These are phyloP conservation scores for Leccinum fuscescens DNA, from an alignment of 1,284 basidiomycete species.

Conservation along the genomic window DNA sequence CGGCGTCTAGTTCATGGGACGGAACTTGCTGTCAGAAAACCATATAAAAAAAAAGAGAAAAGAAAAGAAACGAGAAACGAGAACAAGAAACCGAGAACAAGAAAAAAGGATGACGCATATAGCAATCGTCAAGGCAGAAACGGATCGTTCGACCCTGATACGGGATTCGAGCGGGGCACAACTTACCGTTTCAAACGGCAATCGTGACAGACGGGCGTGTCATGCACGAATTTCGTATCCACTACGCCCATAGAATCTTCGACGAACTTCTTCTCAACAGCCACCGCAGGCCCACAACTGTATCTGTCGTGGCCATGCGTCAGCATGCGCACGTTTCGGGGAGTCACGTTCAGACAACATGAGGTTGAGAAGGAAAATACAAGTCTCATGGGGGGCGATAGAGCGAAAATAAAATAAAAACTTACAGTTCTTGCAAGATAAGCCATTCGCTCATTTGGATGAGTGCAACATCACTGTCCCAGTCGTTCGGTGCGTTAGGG, in stretches of 20 bases:
- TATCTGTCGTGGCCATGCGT: conserved; percentile 46
- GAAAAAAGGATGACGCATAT: conserved; percentile 10
- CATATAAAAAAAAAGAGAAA: not conserved
- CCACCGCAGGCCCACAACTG: conserved; percentile 53
- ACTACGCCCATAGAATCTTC: conserved; percentile 32
- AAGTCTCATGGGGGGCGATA: conserved; percentile 1
- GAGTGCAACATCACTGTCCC: conserved; percentile 52
- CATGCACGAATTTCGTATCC: conserved; percentile 41
- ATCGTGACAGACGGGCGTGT: conserved; percentile 54
- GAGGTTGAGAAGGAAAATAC: conserved; percentile 9
- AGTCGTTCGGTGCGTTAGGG: conserved; percentile 56
- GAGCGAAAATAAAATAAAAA: conserved; percentile 15
- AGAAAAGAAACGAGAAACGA: conserved; percentile 9
- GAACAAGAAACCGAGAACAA: not conserved
- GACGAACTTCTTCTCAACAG: conserved; percentile 42
- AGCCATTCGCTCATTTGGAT: conserved; percentile 66
- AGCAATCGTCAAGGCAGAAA: not conserved
- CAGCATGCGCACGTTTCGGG: conserved; percentile 11
- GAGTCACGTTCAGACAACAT: conserved; percentile 1
- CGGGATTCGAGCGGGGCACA: conserved; percentile 12
- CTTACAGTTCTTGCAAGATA: conserved; percentile 54
- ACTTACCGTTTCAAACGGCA: conserved; percentile 62
- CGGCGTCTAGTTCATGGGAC: conserved; percentile 39
- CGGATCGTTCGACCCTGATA: conserved; percentile 12
- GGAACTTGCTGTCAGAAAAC: conserved; percentile 17